Evolutionary conservation across 2,329 filamentous ascomycete species (phyloP), one percentile per base, ranked within the genome.

Genomic region (Calycina herbarum): DNA sequence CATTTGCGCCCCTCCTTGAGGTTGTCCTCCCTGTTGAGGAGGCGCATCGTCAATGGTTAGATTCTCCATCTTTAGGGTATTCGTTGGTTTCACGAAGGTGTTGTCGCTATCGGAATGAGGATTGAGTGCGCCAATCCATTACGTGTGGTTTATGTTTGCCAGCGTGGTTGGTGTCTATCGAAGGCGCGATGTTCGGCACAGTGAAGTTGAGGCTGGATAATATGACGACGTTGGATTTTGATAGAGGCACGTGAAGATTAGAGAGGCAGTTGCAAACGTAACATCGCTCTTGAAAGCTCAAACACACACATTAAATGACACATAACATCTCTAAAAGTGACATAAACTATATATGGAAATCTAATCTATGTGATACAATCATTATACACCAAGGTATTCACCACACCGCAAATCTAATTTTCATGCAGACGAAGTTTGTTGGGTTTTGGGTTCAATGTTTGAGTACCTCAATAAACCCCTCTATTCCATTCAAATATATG

Each of bases 21-120:
- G 64, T 27, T 62, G 61, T 62, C 64, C 69, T 58, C 57, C 56
- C 13, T 17, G 15, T 24, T 48, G 45, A 48, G 45, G 20, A 48
- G 45, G 78, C 65, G 77, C 75, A 71, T 85, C 83, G 70, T 82
- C 78, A 70, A 85, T 79, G 69, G 76, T 79, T 68, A 84, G 79
- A 72, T 83, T 83, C 77, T 86, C 84, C 84, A 86, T 86, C 48
- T 24, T 24, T 48, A n/a, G 71, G 76, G 45, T 64, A 20, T 45
- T 35, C 29, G 15, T 59, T 20, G 5, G 17, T 45, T 40, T 42
- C 58, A 33, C 29, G 11, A 58, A 11, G 29, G 17, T 56, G 38
- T 59, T 51, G 48, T 68, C 35, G 62, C 64, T 73, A 72, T 69
- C 66, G 64, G 57, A 66, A 51, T 54, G 64, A 61, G 56, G 24